Evolutionary conservation across 306 rosid species (phyloP).

Genomic region (Gillenia trifoliata): DNA sequence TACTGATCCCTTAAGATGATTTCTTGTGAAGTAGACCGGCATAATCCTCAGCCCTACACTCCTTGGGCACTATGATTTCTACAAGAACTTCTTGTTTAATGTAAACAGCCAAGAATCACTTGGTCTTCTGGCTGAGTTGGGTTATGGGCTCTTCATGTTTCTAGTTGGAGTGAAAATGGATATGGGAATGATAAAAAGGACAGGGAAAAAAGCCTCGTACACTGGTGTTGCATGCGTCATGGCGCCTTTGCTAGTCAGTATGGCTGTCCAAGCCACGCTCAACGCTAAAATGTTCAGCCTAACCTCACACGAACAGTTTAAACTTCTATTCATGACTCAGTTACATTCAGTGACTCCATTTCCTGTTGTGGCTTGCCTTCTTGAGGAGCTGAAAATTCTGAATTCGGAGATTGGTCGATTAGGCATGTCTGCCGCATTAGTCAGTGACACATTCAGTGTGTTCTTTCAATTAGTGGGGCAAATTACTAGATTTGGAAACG

Average conservation of each 20-base stretch:
- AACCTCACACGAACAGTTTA: neutral
- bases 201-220: conserved; percentile 30
- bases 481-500: neutral
- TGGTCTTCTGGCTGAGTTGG: conserved; percentile 26
- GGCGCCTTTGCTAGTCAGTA: neutral
- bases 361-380: neutral
- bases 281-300: neutral
- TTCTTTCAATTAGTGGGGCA: neutral
- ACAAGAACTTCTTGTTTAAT: conserved; percentile 16
- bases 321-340: neutral
- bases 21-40: conserved; percentile 31
- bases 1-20: neutral
- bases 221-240: conserved; percentile 16
- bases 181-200: conserved; percentile 32
- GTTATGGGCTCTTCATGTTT: conserved; percentile 34
- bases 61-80: neutral
- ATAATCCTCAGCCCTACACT: conserved; percentile 23
- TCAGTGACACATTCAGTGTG: conserved; percentile 23
- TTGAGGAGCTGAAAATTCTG: neutral
- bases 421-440: conserved; percentile 44
- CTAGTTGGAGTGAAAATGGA: conserved; percentile 45
- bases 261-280: neutral
- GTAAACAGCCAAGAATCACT: conserved; percentile 34
- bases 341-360: neutral
- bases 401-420: conserved; percentile 10